A percentile compares a stretch with the other conserved stretches of the same genome.
These are phyloP conservation scores for Trypanosoma scelopori DNA, from an alignment of 208 protist species.

Conservation along the genomic window DNA sequence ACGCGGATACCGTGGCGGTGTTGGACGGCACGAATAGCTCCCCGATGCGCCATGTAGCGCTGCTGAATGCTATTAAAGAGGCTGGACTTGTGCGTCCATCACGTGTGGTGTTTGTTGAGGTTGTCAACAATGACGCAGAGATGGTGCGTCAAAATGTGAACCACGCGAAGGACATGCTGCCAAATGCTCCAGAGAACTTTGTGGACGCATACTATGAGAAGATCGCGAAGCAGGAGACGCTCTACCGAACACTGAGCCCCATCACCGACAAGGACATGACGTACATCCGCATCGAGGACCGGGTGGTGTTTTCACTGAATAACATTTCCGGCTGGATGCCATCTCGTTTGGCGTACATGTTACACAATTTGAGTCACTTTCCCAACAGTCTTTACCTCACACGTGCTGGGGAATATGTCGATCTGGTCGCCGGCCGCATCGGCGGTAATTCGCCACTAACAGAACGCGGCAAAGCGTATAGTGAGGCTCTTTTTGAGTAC, in stretches of 20 bases:
- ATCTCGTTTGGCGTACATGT: constrained; percentile 81
- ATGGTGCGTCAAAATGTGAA: constrained; percentile 62
- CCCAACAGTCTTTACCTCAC: constrained; percentile 81
- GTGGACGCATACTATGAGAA: constrained; percentile 74
- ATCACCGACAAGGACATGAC: constrained; percentile 68
- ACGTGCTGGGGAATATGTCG: constrained; percentile 82
- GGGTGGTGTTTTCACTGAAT: constrained; percentile 73
- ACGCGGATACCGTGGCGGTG: constrained; percentile 72
- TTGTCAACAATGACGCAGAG: constrained; percentile 63
- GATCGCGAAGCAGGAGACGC: constrained; percentile 59
- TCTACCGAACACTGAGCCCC: constrained; percentile 78
- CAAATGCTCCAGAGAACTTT: constrained; percentile 61
- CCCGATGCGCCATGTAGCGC: constrained; percentile 45
- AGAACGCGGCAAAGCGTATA: constrained; percentile 70
- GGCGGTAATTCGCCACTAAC: constrained; percentile 87
- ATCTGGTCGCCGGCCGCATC: constrained; percentile 70
- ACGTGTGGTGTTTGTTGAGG: constrained; percentile 83
- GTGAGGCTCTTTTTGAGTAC: constrained; percentile 62
- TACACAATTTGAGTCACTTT: constrained; percentile 82
- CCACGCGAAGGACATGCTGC: constrained; percentile 48
- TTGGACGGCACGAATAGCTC: constrained; percentile 77
- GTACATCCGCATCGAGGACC: constrained; percentile 85
- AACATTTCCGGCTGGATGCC: constrained; percentile 89
- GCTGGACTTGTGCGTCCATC: constrained; percentile 57
- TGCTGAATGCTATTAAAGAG: constrained; percentile 68